A percentile compares a stretch with the other conserved stretches of the same genome.
Evolutionary conservation across 257 asterid species (phyloP).

Genomic region (Solanum corneliomulleri): DNA sequence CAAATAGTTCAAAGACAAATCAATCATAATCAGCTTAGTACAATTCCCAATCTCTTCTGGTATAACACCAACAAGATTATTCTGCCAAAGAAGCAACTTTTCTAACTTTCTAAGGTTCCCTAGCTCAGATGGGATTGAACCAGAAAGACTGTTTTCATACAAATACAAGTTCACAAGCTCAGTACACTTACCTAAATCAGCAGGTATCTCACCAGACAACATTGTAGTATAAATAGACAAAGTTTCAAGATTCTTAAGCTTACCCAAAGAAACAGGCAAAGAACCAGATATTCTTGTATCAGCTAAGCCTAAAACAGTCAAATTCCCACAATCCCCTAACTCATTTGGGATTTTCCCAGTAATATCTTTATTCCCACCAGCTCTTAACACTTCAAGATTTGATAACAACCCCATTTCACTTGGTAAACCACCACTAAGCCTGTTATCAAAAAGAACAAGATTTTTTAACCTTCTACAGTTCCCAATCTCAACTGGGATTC

Average conservation of each 20-base stretch:
- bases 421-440: conserved; percentile 21
- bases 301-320: conserved; percentile 31
- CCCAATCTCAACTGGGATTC: conserved; percentile 26
- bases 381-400: conserved; percentile 24
- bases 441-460: conserved; percentile 24
- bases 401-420: conserved; percentile 16
- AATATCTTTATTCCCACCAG: conserved; percentile 32
- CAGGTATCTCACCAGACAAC: conserved; percentile 37
- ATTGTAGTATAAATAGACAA: conserved; percentile 30
- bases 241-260: conserved; percentile 24
- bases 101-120: conserved; percentile 24
- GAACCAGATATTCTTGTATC: conserved; percentile 29
- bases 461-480: conserved; percentile 14
- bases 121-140: conserved; percentile 30
- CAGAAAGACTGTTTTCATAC: conserved; percentile 36
- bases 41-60: conserved; percentile 38
- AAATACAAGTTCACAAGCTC: conserved; percentile 35
- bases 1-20: conserved; percentile 29
- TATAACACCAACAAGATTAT: conserved; percentile 26
- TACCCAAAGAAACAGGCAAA: conserved; percentile 30
- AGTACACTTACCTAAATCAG: conserved; percentile 30
- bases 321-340: conserved; percentile 25
- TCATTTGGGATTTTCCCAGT: conserved; percentile 27
- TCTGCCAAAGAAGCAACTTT: conserved; percentile 31
- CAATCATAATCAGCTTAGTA: conserved; percentile 18